Evolutionary conservation across 129 eudicot genomes (phyloP).

Genomic region (Artemisia argyi): DNA sequence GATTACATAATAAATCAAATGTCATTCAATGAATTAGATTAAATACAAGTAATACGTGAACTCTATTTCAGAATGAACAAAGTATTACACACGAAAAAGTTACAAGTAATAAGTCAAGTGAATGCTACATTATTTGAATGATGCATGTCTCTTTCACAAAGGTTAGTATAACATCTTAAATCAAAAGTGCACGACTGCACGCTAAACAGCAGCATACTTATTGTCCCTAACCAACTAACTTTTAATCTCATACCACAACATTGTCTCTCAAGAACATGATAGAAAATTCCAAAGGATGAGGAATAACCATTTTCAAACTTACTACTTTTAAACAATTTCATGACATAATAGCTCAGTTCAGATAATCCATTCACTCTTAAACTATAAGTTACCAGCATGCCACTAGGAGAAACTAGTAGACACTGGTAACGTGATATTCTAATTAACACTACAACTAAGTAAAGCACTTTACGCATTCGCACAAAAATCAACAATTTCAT

Average conservation of each 20-base stretch:
- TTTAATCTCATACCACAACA: neutral
- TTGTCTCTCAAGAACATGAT: neutral
- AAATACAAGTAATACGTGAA: neutral
- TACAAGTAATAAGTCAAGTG: neutral
- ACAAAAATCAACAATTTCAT: too few relatives aligned
- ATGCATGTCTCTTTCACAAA: too few relatives aligned
- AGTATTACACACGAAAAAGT: slow-evolving; percentile 1
- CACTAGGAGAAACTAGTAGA: too few relatives aligned
- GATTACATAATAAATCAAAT: slow-evolving; percentile 1
- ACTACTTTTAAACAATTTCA: too few relatives aligned
- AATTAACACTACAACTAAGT: too few relatives aligned
- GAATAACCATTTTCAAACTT: neutral
- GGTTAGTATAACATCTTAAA: too few relatives aligned
- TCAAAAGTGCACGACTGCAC: too few relatives aligned
- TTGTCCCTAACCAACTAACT: slow-evolving; percentile 4
- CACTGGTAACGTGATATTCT: too few relatives aligned
- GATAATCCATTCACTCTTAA: neutral
- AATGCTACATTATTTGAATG: neutral
- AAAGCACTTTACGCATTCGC: too few relatives aligned
- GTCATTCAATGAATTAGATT: neutral
- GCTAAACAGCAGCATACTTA: neutral
- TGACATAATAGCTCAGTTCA: neutral
- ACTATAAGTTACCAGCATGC: neutral
- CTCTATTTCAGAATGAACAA: neutral
- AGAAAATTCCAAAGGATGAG: neutral